phyloP scores from a whole-genome alignment of 345 rosid genomes.

The Cardamine occulta region DNA sequence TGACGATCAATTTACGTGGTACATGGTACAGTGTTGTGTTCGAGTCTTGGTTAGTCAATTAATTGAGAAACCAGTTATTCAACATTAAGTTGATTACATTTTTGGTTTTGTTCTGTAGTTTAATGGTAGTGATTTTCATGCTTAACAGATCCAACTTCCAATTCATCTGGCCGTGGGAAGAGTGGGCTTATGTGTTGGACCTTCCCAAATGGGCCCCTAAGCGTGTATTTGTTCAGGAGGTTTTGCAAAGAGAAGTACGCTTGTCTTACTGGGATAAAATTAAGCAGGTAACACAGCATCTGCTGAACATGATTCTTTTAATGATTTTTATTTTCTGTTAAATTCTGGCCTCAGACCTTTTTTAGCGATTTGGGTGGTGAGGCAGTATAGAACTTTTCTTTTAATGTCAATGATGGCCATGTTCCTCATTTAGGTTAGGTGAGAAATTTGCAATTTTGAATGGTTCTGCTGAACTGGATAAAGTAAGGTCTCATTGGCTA shows the following conservation, averaged over 20 bases:
- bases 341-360: not conserved
- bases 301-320: not conserved
- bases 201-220: slow-evolving; percentile 99
- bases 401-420: not conserved
- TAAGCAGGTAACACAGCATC: slow-evolving; percentile 72
- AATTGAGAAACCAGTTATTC: slow-evolving; percentile 12
- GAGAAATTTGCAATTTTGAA: not conserved
- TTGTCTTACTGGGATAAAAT: slow-evolving; percentile 97
- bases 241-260: slow-evolving; percentile 95
- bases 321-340: not conserved
- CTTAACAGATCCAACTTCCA: slow-evolving; percentile 89
- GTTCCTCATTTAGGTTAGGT: not conserved
- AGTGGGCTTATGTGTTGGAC: slow-evolving; percentile 95
- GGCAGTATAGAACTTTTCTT: not conserved
- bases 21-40: not conserved
- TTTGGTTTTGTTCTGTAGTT: not conserved
- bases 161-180: slow-evolving; percentile 99
- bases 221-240: slow-evolving; percentile 97
- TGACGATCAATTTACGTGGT: not conserved
- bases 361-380: not conserved
- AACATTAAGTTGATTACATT: slow-evolving; percentile 17
- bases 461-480: not conserved
- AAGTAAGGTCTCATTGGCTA: not conserved
- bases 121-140: slow-evolving; percentile 26
- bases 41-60: slow-evolving; percentile 6